These are phyloP conservation scores for Carex arenaria DNA, from an alignment of 202 grass and related monocot species.

Conservation along the genomic window DNA sequence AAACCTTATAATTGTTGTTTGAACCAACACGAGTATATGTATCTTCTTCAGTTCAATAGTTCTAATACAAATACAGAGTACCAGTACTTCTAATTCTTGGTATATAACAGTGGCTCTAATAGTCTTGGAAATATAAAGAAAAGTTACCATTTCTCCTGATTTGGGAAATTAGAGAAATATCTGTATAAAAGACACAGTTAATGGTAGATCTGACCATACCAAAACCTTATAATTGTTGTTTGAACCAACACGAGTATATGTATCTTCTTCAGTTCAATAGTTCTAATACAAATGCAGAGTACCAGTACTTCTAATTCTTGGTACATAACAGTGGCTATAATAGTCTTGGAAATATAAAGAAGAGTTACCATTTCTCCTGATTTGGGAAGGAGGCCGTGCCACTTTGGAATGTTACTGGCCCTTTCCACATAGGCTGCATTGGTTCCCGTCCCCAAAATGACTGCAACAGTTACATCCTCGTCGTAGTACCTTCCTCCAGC, in stretches of 20 bases:
- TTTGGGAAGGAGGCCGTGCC: constrained; percentile 47
- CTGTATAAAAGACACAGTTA: not conserved
- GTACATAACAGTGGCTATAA: not conserved
- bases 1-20: too few species aligned
- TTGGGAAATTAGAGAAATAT: constrained; percentile 22
- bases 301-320: not conserved
- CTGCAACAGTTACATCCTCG: constrained; percentile 58
- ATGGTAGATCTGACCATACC: not conserved
- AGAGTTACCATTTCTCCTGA: constrained; percentile 76
- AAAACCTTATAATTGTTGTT: not conserved
- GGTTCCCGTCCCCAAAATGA: constrained; percentile 90
- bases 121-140: not conserved
- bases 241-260: not conserved
- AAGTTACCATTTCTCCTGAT: constrained; percentile 74
- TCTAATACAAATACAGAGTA: too few species aligned
- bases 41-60: too few species aligned
- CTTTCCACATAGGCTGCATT: constrained; percentile 93
- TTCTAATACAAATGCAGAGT: not conserved
- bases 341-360: not conserved
- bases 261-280: not conserved
- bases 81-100: too few species aligned
- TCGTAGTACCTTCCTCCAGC: constrained; percentile 76
- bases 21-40: too few species aligned
- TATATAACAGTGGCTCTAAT: too few species aligned
- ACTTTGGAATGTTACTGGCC: constrained; percentile 59